These are phyloP conservation scores for Ganoderma sp. DNA, from an alignment of 1,284 basidiomycete genomes.

Conservation along the genomic window DNA sequence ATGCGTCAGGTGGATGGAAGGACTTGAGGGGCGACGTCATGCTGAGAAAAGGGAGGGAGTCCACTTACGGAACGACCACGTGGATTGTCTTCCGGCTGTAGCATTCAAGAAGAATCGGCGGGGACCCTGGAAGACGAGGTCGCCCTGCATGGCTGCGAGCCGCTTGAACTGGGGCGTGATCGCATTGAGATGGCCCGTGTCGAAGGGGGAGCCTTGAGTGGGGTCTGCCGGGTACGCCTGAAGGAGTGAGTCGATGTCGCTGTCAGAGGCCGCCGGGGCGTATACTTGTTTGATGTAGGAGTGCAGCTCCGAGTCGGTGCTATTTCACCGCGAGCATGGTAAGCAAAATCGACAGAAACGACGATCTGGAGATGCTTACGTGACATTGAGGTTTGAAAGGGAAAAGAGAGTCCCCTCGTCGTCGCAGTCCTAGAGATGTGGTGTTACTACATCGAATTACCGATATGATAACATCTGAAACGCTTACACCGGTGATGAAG, in stretches of 20 bases:
- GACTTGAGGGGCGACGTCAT: too few relatives aligned
- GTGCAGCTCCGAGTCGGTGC: constrained; percentile 22
- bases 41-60: not conserved
- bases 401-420: constrained; percentile 44
- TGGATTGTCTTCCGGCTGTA: constrained; percentile 48
- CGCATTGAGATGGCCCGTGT: constrained; percentile 51
- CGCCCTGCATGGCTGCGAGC: constrained; percentile 55
- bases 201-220: constrained; percentile 56
- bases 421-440: constrained; percentile 36
- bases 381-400: constrained; percentile 29
- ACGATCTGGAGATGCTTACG: constrained; percentile 14
- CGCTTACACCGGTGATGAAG: constrained; percentile 38
- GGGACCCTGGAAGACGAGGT: constrained; percentile 57
- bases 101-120: constrained; percentile 42
- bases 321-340: not conserved
- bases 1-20: not conserved
- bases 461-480: too few relatives aligned
- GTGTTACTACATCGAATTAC: not conserved
- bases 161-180: constrained; percentile 58
- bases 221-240: constrained; percentile 51
- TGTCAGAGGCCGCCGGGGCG: constrained; percentile 39
- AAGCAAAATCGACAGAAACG: not conserved
- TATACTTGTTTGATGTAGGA: constrained; percentile 38
- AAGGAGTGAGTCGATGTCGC: constrained; percentile 43
- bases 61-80: constrained; percentile 55